phyloP scores from a whole-genome alignment of 2,329 filamentous ascomycete genomes.

The Furcasterigmium sp. region DNA sequence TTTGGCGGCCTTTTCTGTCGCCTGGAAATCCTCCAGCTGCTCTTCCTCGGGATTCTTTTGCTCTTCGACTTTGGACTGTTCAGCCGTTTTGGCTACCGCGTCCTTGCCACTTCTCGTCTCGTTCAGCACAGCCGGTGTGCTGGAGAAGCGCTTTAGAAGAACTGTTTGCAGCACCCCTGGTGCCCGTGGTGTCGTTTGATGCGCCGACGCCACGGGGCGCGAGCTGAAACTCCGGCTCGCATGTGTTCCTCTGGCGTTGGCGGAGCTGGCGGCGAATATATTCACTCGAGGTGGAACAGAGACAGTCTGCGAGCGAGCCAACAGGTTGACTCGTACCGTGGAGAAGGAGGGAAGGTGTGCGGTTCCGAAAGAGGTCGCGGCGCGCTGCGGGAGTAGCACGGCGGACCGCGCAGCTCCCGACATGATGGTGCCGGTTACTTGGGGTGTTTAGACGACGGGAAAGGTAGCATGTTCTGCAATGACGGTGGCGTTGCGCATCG shows the following conservation, averaged over 20 bases:
- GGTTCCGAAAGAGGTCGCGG: slow-evolving; percentile 20
- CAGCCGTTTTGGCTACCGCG: not conserved
- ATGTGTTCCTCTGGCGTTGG: no score
- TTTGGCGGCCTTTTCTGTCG: slow-evolving; percentile 78
- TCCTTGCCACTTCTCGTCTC: slow-evolving; percentile 8
- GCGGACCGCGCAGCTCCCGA: slow-evolving; percentile 43
- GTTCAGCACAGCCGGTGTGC: slow-evolving; percentile 14
- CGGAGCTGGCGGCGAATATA: no score
- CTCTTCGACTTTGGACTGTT: not conserved
- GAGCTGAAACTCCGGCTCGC: no score
- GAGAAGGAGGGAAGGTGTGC: slow-evolving; percentile 10
- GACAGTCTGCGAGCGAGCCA: slow-evolving; percentile 5
- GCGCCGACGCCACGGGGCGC: no score
- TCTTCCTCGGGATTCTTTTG: slow-evolving; percentile 28
- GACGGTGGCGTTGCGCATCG: slow-evolving; percentile 1
- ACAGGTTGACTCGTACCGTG: slow-evolving; percentile 9
- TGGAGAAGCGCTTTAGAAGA: slow-evolving; percentile 23
- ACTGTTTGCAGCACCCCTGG: not conserved
- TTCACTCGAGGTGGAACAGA: no score
- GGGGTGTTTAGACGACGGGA: slow-evolving; percentile 1
- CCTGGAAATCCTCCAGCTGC: slow-evolving; percentile 43
- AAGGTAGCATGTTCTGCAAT: slow-evolving; percentile 1
- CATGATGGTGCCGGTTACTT: slow-evolving; percentile 34
- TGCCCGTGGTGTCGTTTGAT: not conserved
- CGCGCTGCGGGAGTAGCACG: slow-evolving; percentile 41